Evolutionary conservation across 495 filamentous ascomycete species (phyloP), one percentile per base, ranked within the genome.

Genomic region (Ramalina peruviana): DNA sequence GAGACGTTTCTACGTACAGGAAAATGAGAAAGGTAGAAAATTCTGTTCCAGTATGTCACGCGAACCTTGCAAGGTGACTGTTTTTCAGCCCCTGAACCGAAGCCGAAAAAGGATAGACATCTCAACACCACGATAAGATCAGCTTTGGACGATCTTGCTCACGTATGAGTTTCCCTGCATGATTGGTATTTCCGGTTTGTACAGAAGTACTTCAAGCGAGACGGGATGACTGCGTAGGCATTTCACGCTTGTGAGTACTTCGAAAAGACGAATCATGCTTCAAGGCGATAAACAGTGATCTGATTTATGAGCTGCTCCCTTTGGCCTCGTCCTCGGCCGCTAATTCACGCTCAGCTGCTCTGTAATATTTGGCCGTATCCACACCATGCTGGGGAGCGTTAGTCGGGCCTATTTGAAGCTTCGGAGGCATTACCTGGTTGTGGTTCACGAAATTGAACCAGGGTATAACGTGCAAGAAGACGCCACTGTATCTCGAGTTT

Each of bases 381-480:
- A 98, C 84, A 55, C 92, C 92, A 65, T 98, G 92, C 75, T 95
- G 58, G 19, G 25, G 21, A 43, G 42, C 40, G 53, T 68, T 41
- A 58, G 49, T 48, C 3, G 23, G 36, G 10, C 13, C 15, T 23
- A 19, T 30, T 38, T 16, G 15, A 5, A n/a, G 10, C 16, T 15
- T 6, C 20, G 6, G 3, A 12, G 11, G 10, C 20, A 17, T 38
- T 62, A 82, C 80, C 67, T 83, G 87, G 58, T 79, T 82, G 69
- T 98, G 92, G 65, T 98, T 96, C 53, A 95, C 90, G 65, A 96
- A 78, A 71, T 98, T 98, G 72, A 93, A 85, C 92, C 87, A 95
- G 17, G 92, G 92, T 27, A 98, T 60, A 39, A 92, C 76, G 59
- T 86, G 82, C 41, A 84, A 67, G 60, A 86, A 93, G 16, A 92